Conservation (phyloP, 2,329 filamentous ascomycete species). For the Fusarium tricinctum region DNA sequence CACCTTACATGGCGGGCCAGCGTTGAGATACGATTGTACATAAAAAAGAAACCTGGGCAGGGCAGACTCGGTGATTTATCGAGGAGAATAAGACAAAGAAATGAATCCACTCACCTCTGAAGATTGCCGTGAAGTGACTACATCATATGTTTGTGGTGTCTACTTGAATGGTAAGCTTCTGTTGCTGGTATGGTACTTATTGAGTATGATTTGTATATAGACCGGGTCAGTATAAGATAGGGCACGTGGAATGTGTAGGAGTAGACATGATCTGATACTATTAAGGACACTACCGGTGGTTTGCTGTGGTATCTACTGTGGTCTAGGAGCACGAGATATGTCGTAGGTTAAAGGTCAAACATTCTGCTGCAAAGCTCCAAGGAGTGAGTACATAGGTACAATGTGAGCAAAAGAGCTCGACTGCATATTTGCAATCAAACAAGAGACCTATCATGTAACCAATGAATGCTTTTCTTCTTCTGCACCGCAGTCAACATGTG, state of each 20-base stretch:
- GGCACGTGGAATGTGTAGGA: constrained; percentile 16
- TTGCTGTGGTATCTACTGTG: background rate
- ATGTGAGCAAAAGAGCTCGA: background rate
- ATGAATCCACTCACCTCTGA: constrained; percentile 16
- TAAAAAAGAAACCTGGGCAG: constrained; percentile 47
- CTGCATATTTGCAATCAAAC: constrained; percentile 1
- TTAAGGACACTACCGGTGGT: constrained; percentile 1
- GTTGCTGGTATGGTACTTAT: background rate
- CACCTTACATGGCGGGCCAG: constrained; percentile 45
- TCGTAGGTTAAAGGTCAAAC: constrained; percentile 1
- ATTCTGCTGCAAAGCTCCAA: background rate
- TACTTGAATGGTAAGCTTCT: background rate
- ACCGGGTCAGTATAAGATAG: background rate
- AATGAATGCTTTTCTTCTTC: background rate
- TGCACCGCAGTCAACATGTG: background rate
- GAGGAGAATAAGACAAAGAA: constrained; percentile 36
- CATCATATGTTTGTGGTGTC: background rate
- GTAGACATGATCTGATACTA: background rate
- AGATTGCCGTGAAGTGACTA: background rate
- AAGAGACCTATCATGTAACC: background rate
- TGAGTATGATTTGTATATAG: background rate
- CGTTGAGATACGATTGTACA: constrained; percentile 49
- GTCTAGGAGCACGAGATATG: constrained; percentile 10
- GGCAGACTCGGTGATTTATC: constrained; percentile 35
- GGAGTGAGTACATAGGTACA: background rate